Percentiles rank a stretch among this genome's conserved stretches.
Conservation (phyloP, 257 asterid species). For the Nemophila menziesii region DNA sequence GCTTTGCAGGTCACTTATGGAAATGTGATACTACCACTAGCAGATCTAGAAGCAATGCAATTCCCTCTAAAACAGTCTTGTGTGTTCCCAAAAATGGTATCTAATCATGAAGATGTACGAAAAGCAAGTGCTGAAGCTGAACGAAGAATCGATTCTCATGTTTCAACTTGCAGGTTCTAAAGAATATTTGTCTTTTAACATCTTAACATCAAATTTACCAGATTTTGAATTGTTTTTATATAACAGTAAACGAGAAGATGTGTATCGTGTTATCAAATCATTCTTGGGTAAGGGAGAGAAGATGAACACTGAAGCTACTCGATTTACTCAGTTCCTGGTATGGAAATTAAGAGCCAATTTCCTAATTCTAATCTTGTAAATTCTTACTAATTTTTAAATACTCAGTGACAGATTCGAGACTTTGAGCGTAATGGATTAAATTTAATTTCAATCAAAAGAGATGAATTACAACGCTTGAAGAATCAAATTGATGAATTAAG, state of each 20-base stretch:
- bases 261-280: conserved; percentile 78
- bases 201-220: not conserved
- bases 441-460: conserved; percentile 76
- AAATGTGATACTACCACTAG: conserved; percentile 57
- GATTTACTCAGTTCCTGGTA: conserved; percentile 62
- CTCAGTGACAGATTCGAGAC: conserved; percentile 95
- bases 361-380: conserved; percentile 3
- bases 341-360: conserved; percentile 19
- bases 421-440: conserved; percentile 85
- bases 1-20: conserved; percentile 54
- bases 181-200: too few relatives aligned
- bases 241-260: conserved; percentile 77
- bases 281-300: conserved; percentile 49
- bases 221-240: not conserved
- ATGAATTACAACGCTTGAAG: conserved; percentile 69
- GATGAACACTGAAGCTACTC: conserved; percentile 58
- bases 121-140: conserved; percentile 92
- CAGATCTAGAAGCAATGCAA: conserved; percentile 79
- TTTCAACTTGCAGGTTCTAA: conserved; percentile 58
- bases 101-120: conserved; percentile 60
- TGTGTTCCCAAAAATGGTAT: conserved; percentile 64
- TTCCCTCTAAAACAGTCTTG: conserved; percentile 90
- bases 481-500: conserved; percentile 72
- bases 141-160: conserved; percentile 69
- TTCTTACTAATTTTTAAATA: conserved; percentile 15